Evolutionary conservation across 805 yeast genomes (phyloP).

Genomic region (Ogataea chonburiensis): DNA sequence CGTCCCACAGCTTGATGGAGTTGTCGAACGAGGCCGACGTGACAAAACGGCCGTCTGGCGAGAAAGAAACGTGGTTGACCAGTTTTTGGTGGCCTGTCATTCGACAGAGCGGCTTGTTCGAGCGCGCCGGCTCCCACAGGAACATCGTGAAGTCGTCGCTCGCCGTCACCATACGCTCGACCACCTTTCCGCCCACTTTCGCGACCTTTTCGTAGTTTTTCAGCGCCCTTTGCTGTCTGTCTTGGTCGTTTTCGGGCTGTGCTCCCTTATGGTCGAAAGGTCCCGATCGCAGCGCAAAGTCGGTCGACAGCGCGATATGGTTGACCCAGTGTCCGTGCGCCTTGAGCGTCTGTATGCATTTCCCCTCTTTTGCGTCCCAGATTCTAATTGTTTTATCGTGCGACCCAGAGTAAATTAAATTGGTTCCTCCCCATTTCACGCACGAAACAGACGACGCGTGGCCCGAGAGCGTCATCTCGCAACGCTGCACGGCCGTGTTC

Average conservation of each 20-base stretch:
- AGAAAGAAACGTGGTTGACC: constrained; percentile 92
- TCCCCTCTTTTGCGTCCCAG: constrained; percentile 84
- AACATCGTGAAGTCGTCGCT: constrained; percentile 98
- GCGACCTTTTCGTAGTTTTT: constrained; percentile 63
- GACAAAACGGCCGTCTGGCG: constrained; percentile 90
- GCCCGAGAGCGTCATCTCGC: constrained; percentile 74
- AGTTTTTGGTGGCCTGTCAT: constrained; percentile 98
- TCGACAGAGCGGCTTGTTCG: constrained; percentile 80
- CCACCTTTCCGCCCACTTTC: constrained; percentile 48
- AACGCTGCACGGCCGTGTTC: constrained; percentile 73
- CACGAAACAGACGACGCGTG: constrained; percentile 89
- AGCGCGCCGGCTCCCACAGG: constrained; percentile 86
- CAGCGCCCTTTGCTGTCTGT: constrained; percentile 52
- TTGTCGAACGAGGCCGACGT: constrained; percentile 96
- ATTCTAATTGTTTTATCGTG: constrained; percentile 92
- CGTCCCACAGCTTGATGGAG: constrained; percentile 95
- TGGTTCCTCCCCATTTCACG: constrained; percentile 95
- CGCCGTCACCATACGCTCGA: constrained; percentile 89
- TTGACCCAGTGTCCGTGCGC: constrained; percentile 99
- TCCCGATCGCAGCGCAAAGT: constrained; percentile 81
- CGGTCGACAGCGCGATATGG: constrained; percentile 89
- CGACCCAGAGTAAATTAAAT: constrained; percentile 80
- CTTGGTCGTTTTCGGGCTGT: constrained; percentile 43
- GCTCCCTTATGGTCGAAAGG: constrained; percentile 75
- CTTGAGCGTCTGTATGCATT: constrained; percentile 71